These are phyloP conservation scores for Lactarius indigo DNA, from an alignment of 768 basidiomycete species.

Conservation along the genomic window DNA sequence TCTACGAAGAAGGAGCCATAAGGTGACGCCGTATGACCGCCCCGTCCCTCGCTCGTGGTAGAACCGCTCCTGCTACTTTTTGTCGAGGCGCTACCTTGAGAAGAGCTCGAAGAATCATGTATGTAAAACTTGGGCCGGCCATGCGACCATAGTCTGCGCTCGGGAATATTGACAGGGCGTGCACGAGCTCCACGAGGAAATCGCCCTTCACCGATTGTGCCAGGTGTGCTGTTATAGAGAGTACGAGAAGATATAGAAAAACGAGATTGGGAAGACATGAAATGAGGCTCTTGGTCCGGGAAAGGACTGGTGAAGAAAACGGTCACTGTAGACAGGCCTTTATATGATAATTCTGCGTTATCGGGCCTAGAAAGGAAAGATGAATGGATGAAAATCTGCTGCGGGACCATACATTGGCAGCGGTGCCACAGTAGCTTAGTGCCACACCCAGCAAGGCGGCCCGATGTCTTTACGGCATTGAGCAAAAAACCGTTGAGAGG, in stretches of 20 bases:
- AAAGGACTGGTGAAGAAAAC: not conserved
- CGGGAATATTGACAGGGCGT: not conserved
- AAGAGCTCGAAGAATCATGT: slow-evolving; percentile 5
- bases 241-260: not conserved
- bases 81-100: slow-evolving; percentile 10
- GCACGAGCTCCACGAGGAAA: not conserved
- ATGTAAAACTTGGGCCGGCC: slow-evolving; percentile 1
- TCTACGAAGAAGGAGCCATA: slow-evolving; percentile 20
- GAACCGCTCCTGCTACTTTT: slow-evolving; percentile 1
- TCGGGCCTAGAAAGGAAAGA: no score
- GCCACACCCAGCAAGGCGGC: not conserved
- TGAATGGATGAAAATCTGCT: not conserved
- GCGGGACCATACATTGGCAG: not conserved
- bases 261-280: not conserved
- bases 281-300: no score
- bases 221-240: not conserved
- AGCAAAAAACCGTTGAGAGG: not conserved
- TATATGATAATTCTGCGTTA: not conserved
- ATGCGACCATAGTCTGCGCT: slow-evolving; percentile 5
- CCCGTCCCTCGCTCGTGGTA: not conserved
- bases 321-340: not conserved
- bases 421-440: not conserved
- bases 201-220: not conserved
- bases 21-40: slow-evolving; percentile 5
- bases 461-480: not conserved